These are phyloP conservation scores for Mimosa bimucronata DNA, from an alignment of 306 rosid genomes.

Conservation along the genomic window DNA sequence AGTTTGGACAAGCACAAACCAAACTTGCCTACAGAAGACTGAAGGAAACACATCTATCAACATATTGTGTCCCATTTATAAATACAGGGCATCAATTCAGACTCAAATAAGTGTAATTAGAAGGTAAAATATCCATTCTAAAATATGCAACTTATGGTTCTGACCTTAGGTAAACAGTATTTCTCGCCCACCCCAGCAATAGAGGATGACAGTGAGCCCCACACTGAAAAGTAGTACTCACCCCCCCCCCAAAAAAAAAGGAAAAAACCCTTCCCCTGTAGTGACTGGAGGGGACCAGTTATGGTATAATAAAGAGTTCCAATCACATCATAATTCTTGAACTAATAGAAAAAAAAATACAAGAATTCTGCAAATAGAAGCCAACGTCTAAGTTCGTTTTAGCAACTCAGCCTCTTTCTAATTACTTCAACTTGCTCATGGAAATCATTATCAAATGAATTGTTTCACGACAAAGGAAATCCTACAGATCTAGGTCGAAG, in stretches of 20 bases:
- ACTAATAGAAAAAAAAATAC: not conserved
- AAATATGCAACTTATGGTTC: constrained; percentile 19
- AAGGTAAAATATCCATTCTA: constrained; percentile 18
- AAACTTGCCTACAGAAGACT: not conserved
- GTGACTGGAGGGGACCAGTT: not conserved
- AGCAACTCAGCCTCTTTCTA: too few species aligned
- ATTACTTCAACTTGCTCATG: too few species aligned
- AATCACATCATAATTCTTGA: constrained; percentile 7
- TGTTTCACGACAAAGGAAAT: too few species aligned
- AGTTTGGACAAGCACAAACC: not conserved
- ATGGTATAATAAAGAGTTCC: constrained; percentile 8
- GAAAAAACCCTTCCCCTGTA: not conserved
- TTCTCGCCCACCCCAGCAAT: not conserved
- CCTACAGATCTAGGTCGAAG: constrained; percentile 18
- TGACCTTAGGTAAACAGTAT: constrained; percentile 14
- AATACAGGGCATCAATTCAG: too few species aligned
- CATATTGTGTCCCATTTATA: too few species aligned
- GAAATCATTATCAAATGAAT: too few species aligned
- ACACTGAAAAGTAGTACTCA: not conserved
- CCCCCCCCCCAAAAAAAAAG: too few species aligned
- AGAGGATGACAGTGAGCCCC: not conserved
- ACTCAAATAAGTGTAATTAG: not conserved
- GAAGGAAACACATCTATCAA: too few species aligned
- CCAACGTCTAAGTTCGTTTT: too few species aligned
- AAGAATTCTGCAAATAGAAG: too few species aligned